Conservation (phyloP, 345 rosid species). For the Eucalyptus virginea region DNA sequence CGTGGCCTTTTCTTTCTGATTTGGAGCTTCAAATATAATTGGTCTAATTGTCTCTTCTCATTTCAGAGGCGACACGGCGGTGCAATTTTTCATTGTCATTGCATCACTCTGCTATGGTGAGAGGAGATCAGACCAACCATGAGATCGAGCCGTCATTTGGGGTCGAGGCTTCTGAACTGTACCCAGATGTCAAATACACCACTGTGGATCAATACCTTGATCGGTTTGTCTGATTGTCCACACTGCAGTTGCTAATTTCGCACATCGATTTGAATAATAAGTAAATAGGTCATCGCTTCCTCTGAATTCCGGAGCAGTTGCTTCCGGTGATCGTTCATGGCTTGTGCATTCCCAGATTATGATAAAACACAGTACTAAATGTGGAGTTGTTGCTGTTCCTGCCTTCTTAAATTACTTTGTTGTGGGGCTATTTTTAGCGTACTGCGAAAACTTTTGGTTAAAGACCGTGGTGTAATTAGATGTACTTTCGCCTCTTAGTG, state of each 20-base stretch:
- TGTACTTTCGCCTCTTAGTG: not conserved
- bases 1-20: not conserved
- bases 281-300: not conserved
- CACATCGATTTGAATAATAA: not conserved
- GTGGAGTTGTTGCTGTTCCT: not conserved
- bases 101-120: not conserved
- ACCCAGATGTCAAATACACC: not conserved
- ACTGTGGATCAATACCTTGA: not conserved
- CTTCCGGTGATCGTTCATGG: not conserved
- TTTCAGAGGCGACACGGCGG: not conserved
- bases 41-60: not conserved
- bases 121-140: conserved; percentile 5
- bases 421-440: not conserved
- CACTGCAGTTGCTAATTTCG: not conserved
- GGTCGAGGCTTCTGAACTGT: not conserved
- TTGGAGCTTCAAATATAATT: not conserved
- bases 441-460: not conserved
- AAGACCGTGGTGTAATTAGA: not conserved
- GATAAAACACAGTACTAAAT: not conserved
- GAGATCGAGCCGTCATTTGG: not conserved
- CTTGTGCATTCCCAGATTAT: not conserved
- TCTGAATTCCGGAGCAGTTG: not conserved
- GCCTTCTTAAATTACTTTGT: not conserved
- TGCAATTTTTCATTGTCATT: not conserved
- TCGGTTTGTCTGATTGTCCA: not conserved